Conservation (phyloP, 257 asterid species). For the Salvia miltiorrhiza region DNA sequence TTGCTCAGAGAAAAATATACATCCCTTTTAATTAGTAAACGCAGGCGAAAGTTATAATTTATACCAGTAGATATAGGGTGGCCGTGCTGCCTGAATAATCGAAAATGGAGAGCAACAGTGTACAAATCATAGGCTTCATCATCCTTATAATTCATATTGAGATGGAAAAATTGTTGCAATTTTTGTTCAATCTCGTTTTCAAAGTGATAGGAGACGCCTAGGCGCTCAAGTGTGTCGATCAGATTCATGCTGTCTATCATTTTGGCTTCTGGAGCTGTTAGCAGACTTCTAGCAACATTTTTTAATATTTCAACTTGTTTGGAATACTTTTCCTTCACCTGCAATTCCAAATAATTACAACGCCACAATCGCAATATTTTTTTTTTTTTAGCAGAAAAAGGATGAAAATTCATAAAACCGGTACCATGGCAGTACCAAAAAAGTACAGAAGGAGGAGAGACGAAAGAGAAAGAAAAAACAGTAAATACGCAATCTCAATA, state of each 20-base stretch:
- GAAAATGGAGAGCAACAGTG: constrained; percentile 12
- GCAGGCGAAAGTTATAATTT: too few relatives aligned
- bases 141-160: neutral
- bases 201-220: constrained; percentile 17
- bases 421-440: too few relatives aligned
- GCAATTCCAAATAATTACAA: too few relatives aligned
- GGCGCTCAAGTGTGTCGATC: constrained; percentile 16
- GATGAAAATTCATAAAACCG: too few relatives aligned
- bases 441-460: too few relatives aligned
- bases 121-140: constrained; percentile 10
- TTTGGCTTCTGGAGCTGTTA: neutral
- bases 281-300: neutral
- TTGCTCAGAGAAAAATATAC: too few relatives aligned
- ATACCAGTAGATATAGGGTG: neutral
- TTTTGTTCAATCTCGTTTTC: constrained; percentile 11
- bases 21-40: too few relatives aligned
- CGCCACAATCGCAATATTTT: too few relatives aligned
- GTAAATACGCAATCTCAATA: too few relatives aligned
- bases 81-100: constrained; percentile 15
- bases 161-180: neutral
- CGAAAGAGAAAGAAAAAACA: too few relatives aligned
- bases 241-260: neutral
- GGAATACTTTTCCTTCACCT: neutral
- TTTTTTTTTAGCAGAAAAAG: too few relatives aligned
- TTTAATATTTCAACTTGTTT: constrained; percentile 2